Conservation (phyloP, 306 rosid genomes). For the Coriaria nepalensis region DNA sequence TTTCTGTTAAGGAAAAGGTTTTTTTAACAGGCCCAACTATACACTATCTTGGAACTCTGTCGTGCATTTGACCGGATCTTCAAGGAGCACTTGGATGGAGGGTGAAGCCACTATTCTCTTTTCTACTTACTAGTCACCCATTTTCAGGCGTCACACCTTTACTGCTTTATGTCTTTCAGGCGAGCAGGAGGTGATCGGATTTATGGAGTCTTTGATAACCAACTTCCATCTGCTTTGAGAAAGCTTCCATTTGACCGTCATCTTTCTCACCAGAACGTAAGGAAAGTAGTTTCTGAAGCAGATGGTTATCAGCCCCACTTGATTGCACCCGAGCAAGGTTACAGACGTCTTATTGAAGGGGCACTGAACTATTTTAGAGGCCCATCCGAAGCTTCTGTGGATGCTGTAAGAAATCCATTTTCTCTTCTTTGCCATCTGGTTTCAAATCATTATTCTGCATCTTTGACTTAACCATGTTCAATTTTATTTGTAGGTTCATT, state of each 20-base stretch:
- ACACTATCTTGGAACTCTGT: constrained; percentile 88
- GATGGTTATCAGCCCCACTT: constrained; percentile 99
- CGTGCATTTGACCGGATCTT: constrained; percentile 89
- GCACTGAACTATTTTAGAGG: constrained; percentile 79
- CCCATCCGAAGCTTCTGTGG: constrained; percentile 97
- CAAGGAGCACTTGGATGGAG: constrained; percentile 99
- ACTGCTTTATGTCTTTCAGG: constrained; percentile 22
- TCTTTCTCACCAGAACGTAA: constrained; percentile 81
- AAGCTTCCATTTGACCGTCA: constrained; percentile 99
- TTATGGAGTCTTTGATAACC: constrained; percentile 92
- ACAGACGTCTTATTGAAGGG: constrained; percentile 83
- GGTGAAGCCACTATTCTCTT: constrained; percentile 29
- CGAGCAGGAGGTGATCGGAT: constrained; percentile 96
- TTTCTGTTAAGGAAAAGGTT: constrained; percentile 3
- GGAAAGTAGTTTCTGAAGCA: constrained; percentile 88
- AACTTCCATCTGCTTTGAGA: constrained; percentile 91
- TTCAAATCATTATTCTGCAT: neutral
- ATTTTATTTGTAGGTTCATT: constrained; percentile 55
- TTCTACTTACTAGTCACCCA: constrained; percentile 8
- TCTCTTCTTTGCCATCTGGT: neutral
- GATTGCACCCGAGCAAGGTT: constrained; percentile 99
- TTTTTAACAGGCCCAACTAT: constrained; percentile 66
- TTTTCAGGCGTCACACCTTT: too few relatives aligned
- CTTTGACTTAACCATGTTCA: constrained; percentile 9
- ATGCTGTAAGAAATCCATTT: constrained; percentile 57